Evolutionary conservation across 306 rosid species (phyloP).

Genomic region (Vicia villosa): DNA sequence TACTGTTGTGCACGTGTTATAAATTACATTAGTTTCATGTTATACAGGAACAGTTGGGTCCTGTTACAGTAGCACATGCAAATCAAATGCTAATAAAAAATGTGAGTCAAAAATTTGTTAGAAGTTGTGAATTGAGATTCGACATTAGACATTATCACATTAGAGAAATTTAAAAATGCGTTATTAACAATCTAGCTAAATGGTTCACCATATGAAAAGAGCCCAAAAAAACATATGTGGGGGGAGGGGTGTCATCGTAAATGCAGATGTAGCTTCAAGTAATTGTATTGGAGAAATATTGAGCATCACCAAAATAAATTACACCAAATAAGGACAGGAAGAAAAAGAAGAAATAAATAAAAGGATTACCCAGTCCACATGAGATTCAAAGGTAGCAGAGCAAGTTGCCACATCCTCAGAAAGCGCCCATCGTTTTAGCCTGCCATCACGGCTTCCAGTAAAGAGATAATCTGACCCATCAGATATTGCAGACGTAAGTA

Average conservation of each 20-base stretch:
- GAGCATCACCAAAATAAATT: slow-evolving; percentile 5
- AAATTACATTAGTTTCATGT: background rate
- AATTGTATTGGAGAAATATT: slow-evolving; percentile 17
- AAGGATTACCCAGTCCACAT: slow-evolving; percentile 93
- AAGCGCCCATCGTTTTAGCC: slow-evolving; percentile 84
- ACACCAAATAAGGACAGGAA: slow-evolving; percentile 10
- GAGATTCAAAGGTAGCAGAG: slow-evolving; percentile 97
- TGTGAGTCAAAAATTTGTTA: background rate
- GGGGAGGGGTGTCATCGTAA: background rate
- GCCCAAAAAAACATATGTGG: background rate
- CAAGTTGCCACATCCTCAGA: slow-evolving; percentile 72
- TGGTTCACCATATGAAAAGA: slow-evolving; percentile 1
- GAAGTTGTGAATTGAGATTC: background rate
- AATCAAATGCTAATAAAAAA: slow-evolving; percentile 24
- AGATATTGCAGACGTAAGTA: slow-evolving; percentile 57
- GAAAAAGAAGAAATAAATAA: background rate
- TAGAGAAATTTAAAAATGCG: background rate
- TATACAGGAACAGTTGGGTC: slow-evolving; percentile 16
- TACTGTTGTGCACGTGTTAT: slow-evolving; percentile 12
- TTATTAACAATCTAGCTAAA: slow-evolving; percentile 4
- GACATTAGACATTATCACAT: background rate
- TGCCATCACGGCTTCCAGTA: slow-evolving; percentile 99
- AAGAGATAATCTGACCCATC: slow-evolving; percentile 77
- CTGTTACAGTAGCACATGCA: background rate
- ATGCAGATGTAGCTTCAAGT: slow-evolving; percentile 27